A percentile compares a stretch with the other conserved stretches of the same genome.
phyloP scores from a whole-genome alignment of 768 basidiomycete genomes.

The Kwoniella botswanensis region DNA sequence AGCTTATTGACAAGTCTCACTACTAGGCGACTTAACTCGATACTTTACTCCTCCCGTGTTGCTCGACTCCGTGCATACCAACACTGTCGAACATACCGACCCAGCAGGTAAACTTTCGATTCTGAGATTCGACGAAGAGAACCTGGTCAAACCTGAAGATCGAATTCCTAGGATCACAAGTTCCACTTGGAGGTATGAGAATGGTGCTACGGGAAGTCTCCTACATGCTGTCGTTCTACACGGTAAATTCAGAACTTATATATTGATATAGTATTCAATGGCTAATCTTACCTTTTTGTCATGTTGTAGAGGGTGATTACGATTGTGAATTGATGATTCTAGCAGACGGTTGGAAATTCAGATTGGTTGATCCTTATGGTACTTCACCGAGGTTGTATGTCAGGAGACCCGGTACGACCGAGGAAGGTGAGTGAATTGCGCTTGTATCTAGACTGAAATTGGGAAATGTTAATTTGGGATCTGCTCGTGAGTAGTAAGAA shows the following conservation, averaged over 20 bases:
- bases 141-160: constrained; percentile 77
- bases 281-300: background rate
- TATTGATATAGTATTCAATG: no score
- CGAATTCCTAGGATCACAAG: constrained; percentile 89
- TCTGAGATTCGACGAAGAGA: constrained; percentile 78
- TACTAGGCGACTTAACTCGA: constrained; percentile 70
- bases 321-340: constrained; percentile 90
- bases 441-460: no score
- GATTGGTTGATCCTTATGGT: constrained; percentile 78
- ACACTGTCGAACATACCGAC: constrained; percentile 89
- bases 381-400: constrained; percentile 81
- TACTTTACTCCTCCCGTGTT: constrained; percentile 93
- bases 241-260: constrained; percentile 59
- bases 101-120: constrained; percentile 79
- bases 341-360: constrained; percentile 70
- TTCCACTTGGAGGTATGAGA: constrained; percentile 94
- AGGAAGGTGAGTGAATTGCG: constrained; percentile 30
- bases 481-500: constrained; percentile 28
- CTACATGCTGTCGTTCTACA: constrained; percentile 86
- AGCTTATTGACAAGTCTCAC: background rate
- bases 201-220: constrained; percentile 87
- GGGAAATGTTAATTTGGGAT: background rate
- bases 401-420: constrained; percentile 68
- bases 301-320: constrained; percentile 66
- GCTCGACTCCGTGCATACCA: constrained; percentile 64